These are phyloP conservation scores for Mycena capillaripes DNA, from an alignment of 768 basidiomycete species.

Conservation along the genomic window DNA sequence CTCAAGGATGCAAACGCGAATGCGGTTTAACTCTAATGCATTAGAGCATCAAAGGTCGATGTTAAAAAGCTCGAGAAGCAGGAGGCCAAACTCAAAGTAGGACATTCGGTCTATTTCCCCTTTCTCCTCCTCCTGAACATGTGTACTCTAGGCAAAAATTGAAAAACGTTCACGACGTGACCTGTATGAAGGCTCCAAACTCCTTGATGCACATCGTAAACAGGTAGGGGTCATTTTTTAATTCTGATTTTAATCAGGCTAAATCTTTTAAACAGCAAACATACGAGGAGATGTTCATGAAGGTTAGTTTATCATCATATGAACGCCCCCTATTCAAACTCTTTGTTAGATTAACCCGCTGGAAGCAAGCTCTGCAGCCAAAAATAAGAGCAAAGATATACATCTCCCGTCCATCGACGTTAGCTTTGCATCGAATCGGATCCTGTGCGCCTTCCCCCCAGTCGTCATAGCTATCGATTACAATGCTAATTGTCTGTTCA, in stretches of 20 bases:
- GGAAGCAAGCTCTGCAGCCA: constrained; percentile 79
- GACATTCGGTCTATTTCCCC: constrained; percentile 11
- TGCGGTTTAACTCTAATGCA: constrained; percentile 36
- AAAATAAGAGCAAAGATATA: constrained; percentile 98
- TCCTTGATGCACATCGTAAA: constrained; percentile 92
- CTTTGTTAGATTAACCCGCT: constrained; percentile 86
- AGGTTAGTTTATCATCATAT: constrained; percentile 60
- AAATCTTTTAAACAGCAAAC: constrained; percentile 73
- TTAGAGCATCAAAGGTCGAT: constrained; percentile 92
- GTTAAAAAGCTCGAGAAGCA: constrained; percentile 97
- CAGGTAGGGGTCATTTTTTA: constrained; percentile 64
- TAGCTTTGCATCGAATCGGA: constrained; percentile 94
- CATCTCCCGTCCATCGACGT: constrained; percentile 96
- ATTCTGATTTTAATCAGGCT: constrained; percentile 9
- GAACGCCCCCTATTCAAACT: neutral
- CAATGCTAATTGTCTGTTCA: constrained; percentile 44
- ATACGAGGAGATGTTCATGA: constrained; percentile 99
- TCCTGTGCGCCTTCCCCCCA: constrained; percentile 69
- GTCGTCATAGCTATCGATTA: constrained; percentile 2
- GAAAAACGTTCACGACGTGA: constrained; percentile 94
- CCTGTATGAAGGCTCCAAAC: constrained; percentile 96
- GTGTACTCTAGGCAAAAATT: constrained; percentile 82
- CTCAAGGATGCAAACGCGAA: constrained; percentile 11
- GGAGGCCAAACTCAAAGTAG: constrained; percentile 93
- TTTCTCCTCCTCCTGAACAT: constrained; percentile 18